Evolutionary conservation across 176 grass and related monocot genomes (phyloP), one percentile per base, ranked within the genome.

Genomic region (Oryza punctata): DNA sequence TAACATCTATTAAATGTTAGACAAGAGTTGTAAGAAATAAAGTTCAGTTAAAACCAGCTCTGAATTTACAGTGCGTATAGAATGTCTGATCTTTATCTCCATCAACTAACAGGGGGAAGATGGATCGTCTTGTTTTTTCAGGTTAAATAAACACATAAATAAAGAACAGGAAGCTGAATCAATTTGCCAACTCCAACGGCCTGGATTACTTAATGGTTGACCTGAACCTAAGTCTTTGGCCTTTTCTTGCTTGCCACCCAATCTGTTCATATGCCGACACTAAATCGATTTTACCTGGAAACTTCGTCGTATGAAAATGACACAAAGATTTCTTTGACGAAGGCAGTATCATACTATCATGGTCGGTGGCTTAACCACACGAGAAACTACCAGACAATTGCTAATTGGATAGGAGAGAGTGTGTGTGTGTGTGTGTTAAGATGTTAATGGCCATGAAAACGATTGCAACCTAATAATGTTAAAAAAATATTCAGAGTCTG

Each of bases 141-240:
- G 23, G 32, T 67, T 30, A n/a, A 73, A 82, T 21, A n/a, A 57
- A 54, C 4, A 47, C 2, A 15, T 47, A 54, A 54, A 57, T 6
- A 68, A 63, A 35, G 15, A 43, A 23, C 33, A 82, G n/a, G 21
- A 75, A 30, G 19, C 74, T 38, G 10, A 84, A 70, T 83, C 41
- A 60, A 63, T 30, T 83, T 79, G n/a, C 16, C 37, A 83, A 69
- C 49, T 35, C 49, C 26, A 77, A 70, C 37, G 57, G 40, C 47
- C 23, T 30, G 74, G 30, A 54, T 29, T 84, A 80, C 41, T 80
- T 80, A 26, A 80, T 13, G 64, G 64, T 83, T 87, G 85, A 87
- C 80, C 38, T 78, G 68, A 65, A 29, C 54, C 11, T 40, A 79
- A 87, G 80, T 84, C 84, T 54, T 83, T 27, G 73, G 46, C 67